Base-by-base conservation (phyloP, 441 rosid genomes). In the Adansonia rubrostipa region DNA sequence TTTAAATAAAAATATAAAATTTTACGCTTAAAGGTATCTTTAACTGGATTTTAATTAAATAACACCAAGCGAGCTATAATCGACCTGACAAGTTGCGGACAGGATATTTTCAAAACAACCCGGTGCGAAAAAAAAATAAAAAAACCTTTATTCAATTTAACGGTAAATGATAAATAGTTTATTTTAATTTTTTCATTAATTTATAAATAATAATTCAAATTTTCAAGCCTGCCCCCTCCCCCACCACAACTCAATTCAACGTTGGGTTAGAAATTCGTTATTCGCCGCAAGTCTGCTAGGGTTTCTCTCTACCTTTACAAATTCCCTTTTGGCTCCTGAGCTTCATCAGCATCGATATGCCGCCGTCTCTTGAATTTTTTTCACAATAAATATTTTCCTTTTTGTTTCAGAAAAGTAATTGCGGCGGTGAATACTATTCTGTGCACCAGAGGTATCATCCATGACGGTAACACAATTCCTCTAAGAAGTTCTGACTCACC, bases 401-500 rank as follows among this genome's bases (percentile, higher is more conserved):
- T 51, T 51, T 51, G 6, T 51, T 51, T 14, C 9, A 45, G 4
- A 36, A 15, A 33, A 63, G 5, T 63, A 6, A 22, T 22, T 10
- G 88, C 87, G 1, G 22, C 82, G 86, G 86, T 79, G 90, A 82
- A 84, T 28, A 20, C 9, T 14, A 50, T 6, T 24, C 66, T 51
- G 61, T 70, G 74, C 50, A 50, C 74, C 45, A 8, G 74, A 70
- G 74, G 74, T 1, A 0, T 70, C 44, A 5, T 33, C 74, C 1
- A n/a, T 70, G 74, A 70, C 45, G 74, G 74, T 51, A 28, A 8
- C 45, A 70, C 61, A 50, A 51, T 20, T 79, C 92, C 90, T 90
- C 94, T 89, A 90, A 86, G 91, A 90, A 90, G 91, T 87, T 89
- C 94, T 82, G 90, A 87, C 89, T 63, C 10, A 10, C 13, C 0